Evolutionary conservation across 306 rosid species (phyloP).

Genomic region (Prunus padus): DNA sequence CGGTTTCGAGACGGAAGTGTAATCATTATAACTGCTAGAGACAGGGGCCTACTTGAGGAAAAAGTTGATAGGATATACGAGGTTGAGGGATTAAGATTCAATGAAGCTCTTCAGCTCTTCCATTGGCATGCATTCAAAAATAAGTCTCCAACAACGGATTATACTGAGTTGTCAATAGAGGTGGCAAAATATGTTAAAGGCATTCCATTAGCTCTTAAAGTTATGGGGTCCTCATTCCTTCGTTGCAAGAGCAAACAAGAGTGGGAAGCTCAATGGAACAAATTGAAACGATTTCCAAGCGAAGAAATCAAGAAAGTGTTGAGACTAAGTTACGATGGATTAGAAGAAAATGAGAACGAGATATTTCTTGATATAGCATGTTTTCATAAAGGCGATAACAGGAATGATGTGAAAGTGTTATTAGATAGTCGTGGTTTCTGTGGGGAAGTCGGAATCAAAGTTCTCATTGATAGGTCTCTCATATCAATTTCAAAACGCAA

Average conservation of each 20-base stretch:
- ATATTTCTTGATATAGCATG: conserved; percentile 29
- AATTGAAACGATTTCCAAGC: not conserved
- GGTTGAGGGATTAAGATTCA: not conserved
- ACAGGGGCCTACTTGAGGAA: not conserved
- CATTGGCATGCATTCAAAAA: conserved; percentile 1
- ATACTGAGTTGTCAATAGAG: not conserved
- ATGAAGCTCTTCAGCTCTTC: conserved; percentile 16
- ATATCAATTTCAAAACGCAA: conserved; percentile 1
- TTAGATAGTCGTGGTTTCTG: conserved; percentile 13
- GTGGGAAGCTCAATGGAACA: not conserved
- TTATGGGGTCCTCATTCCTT: not conserved
- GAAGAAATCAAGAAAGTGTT: not conserved
- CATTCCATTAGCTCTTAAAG: not conserved
- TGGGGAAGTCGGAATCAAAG: conserved; percentile 21
- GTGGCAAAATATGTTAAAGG: conserved; percentile 1
- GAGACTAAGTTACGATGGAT: not conserved
- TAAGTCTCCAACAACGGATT: not conserved
- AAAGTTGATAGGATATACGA: not conserved
- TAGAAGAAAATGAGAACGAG: conserved; percentile 16
- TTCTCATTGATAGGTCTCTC: conserved; percentile 40
- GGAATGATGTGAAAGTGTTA: conserved; percentile 9
- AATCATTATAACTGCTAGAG: conserved; percentile 15
- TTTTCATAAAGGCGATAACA: conserved; percentile 35
- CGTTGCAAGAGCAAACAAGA: not conserved
- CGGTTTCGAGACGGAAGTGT: not conserved